Conservation (phyloP, 2,329 filamentous ascomycete genomes). For the Arthrocladium fulminans region DNA sequence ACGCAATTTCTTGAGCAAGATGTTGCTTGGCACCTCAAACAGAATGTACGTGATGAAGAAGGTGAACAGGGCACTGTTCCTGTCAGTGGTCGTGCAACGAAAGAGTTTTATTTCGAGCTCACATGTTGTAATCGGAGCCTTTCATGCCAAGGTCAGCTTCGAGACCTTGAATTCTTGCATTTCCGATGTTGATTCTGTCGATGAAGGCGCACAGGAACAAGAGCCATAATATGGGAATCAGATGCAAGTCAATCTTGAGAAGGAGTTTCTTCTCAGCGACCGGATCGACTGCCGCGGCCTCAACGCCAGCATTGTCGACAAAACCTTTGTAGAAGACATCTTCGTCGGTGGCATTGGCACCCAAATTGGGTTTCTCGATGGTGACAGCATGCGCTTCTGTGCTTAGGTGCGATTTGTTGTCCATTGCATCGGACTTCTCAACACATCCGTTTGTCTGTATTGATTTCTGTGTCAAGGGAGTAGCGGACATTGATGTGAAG, state of each 20-base stretch:
- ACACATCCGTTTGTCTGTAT: too few species aligned
- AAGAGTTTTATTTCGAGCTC: not conserved
- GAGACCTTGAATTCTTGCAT: constrained; percentile 39
- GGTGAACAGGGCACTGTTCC: constrained; percentile 17
- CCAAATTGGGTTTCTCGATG: constrained; percentile 1
- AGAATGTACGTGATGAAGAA: constrained; percentile 22
- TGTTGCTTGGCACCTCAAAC: constrained; percentile 37
- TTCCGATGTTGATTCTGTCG: constrained; percentile 37
- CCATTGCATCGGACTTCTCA: not conserved
- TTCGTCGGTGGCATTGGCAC: not conserved
- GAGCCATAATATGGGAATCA: constrained; percentile 41
- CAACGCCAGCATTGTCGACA: constrained; percentile 8
- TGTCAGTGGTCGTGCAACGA: not conserved
- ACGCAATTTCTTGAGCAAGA: constrained; percentile 33
- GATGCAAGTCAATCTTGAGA: constrained; percentile 40
- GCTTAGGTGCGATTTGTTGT: constrained; percentile 1
- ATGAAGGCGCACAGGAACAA: constrained; percentile 40
- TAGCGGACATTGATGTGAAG: not conserved
- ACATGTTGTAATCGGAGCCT: constrained; percentile 31
- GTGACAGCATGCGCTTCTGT: not conserved
- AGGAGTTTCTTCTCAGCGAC: constrained; percentile 38
- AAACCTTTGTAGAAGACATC: constrained; percentile 9
- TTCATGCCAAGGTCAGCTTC: constrained; percentile 37
- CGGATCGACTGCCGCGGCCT: constrained; percentile 24
- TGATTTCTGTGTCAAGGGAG: not conserved